Base-by-base conservation (phyloP, 148 eudicot species). In the Rhododendron vialii region DNA sequence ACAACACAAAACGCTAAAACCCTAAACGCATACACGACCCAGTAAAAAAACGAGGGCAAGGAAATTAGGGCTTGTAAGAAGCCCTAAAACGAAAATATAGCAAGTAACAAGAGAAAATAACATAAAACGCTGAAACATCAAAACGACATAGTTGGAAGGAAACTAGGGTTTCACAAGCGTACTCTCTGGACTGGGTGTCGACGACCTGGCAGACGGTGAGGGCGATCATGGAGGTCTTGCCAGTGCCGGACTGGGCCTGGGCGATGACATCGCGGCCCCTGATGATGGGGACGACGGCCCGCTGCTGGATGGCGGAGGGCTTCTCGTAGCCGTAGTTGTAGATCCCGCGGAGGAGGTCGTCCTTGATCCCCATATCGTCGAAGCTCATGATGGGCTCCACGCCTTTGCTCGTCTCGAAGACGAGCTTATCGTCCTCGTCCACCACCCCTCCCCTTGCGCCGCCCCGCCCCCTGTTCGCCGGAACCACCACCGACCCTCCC, bases 211-310 rank as follows among this genome's bases (percentile, higher is more conserved):
- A 96, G 85, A 93, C 97, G 82, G 98, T 87, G 47, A 96, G 94
- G 14, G 98, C 94, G 80, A 96, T 96, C 99, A 96, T 96, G 80
- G 99, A 93, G 50, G 96, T 93, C 80, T 96, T 96, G 0, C 99
- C 99, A 26, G 99, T 96, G 86, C 99, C 99, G 47, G 96, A 93
- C 82, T 96, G 99, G 5, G 99, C 99, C 93, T 96, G 99, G 9
- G 99, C 98, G 11, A 96, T 96, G 45, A 96, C 99, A 24, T 96
- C 99, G 10, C 98, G 93, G 4, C 99, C 99, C 74, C 90, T 89
- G 26, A 95, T 94, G 11, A 95, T 95, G 1, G 99, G 99, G 33
- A 88, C 85, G 15, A 96, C 93, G 0, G 99, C 99, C 5, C 99
- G 89, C 87, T 96, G 99, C 89, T 96, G 99, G 36, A 96, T 96